phyloP scores from a whole-genome alignment of 129 eudicot genomes.

The Sambucus nigra region DNA sequence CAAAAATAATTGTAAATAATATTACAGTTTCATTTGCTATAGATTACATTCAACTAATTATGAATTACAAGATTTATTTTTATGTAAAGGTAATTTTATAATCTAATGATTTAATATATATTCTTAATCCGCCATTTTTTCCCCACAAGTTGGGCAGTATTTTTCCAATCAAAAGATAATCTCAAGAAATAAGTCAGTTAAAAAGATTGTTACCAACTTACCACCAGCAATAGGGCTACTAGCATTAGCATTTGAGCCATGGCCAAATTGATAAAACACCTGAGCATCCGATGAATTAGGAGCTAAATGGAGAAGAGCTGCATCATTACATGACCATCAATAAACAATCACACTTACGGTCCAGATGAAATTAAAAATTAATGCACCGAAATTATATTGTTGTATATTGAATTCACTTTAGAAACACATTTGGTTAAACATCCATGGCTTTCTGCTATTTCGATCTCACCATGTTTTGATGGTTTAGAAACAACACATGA shows the following conservation, averaged over 20 bases:
- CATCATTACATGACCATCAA: slow-evolving; percentile 8
- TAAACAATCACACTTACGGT: background rate
- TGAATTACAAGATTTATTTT: background rate
- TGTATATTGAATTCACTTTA: no score
- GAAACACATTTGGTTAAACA: no score
- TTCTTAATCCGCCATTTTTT: background rate
- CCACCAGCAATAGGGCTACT: slow-evolving; percentile 28
- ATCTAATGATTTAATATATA: background rate
- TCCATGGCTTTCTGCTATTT: no score
- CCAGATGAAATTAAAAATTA: no score
- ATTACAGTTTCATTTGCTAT: background rate
- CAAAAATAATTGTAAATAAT: background rate
- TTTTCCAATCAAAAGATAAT: background rate
- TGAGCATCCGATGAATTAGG: slow-evolving; percentile 73
- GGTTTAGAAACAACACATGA: no score
- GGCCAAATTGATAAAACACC: slow-evolving; percentile 46
- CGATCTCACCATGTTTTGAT: no score
- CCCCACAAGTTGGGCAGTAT: background rate
- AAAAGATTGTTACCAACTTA: slow-evolving; percentile 8
- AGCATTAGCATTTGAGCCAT: slow-evolving; percentile 22
- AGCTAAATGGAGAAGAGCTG: slow-evolving; percentile 59
- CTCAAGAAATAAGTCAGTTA: background rate
- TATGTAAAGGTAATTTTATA: background rate
- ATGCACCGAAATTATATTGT: no score
- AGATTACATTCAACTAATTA: background rate